Conservation (phyloP, 352 stramenopile genomes). For the Blastocystis sp. region DNA sequence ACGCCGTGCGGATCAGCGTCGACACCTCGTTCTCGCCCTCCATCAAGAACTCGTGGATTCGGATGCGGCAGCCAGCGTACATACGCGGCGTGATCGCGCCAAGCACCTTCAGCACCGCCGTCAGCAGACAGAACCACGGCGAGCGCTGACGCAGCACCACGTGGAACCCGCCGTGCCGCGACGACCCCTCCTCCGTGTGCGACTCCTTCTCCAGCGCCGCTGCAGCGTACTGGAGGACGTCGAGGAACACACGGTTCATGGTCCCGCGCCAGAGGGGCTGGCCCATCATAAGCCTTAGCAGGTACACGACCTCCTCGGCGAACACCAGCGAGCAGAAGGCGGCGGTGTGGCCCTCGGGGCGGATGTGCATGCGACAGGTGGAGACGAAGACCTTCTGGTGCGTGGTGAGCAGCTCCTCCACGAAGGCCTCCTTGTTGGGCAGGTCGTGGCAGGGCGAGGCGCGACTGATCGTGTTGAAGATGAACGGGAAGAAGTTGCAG, state of each 20-base stretch:
- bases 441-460: not conserved
- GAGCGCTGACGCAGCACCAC: slow-evolving; percentile 45
- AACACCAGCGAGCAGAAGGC: slow-evolving; percentile 48
- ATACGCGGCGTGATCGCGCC: slow-evolving; percentile 60
- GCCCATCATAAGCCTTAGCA: slow-evolving; percentile 47
- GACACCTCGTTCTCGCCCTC: slow-evolving; percentile 50
- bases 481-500: slow-evolving; percentile 67
- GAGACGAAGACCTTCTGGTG: slow-evolving; percentile 39
- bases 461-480: not conserved
- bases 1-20: slow-evolving; percentile 50
- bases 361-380: slow-evolving; percentile 65
- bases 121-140: slow-evolving; percentile 63
- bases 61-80: slow-evolving; percentile 57
- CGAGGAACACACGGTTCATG: slow-evolving; percentile 53
- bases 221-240: slow-evolving; percentile 32
- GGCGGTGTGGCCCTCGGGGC: slow-evolving; percentile 46
- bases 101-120: slow-evolving; percentile 66
- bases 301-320: slow-evolving; percentile 67
- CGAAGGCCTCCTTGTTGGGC: slow-evolving; percentile 18
- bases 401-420: slow-evolving; percentile 17
- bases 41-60: slow-evolving; percentile 63
- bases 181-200: not conserved
- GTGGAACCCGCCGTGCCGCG: slow-evolving; percentile 26
- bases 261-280: slow-evolving; percentile 14
- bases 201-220: slow-evolving; percentile 49